Evolutionary conservation across 108 stramenopile genomes (phyloP), one percentile per base, ranked within the genome.

Genomic region (Halocafeteria seosinensis): DNA sequence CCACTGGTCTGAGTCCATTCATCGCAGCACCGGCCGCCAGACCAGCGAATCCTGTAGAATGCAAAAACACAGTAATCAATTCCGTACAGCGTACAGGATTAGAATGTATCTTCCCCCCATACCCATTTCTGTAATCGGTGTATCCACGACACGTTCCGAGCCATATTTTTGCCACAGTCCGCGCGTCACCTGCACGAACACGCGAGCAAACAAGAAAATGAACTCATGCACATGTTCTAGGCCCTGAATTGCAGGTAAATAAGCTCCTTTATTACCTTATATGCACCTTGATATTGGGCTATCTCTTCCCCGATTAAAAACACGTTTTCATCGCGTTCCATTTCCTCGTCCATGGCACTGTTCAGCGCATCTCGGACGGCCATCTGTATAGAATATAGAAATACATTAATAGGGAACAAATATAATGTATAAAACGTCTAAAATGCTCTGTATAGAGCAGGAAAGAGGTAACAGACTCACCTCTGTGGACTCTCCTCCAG

Each of bases 241-340:
- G n/a, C n/a, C n/a, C n/a, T n/a, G n/a, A n/a, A n/a, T n/a, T n/a
- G n/a, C n/a, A n/a, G n/a, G n/a, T n/a, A n/a, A n/a, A n/a, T n/a
- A n/a, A n/a, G n/a, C n/a, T n/a, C n/a, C n/a, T 88, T 88, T 64
- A 88, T 89, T 34, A 98, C 90, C 84, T 98, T 98, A 91, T 98
- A 98, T 61, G 97, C 97, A 27, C 97, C 97, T 69, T 98, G 88
- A 73, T 98, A 98, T 77, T 95, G 91, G 2, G 93, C 97, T 1
- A 98, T 94, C 81, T 98, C 97, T 78, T 98, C 97, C 32, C 53
- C 53, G 58, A 98, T 75, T 65, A 91, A 73, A 70, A 83, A 93
- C 25, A 95, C 91, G 23, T 62, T 63, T 35, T 87, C 81, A 69
- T 98, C 91, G 31, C 85, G 76, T 64, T 84, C 87, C 92, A 97